Percentiles rank a stretch among this genome's conserved stretches.
Evolutionary conservation across 306 rosid genomes (phyloP).

Genomic region (Astragalus glycyphyllos): DNA sequence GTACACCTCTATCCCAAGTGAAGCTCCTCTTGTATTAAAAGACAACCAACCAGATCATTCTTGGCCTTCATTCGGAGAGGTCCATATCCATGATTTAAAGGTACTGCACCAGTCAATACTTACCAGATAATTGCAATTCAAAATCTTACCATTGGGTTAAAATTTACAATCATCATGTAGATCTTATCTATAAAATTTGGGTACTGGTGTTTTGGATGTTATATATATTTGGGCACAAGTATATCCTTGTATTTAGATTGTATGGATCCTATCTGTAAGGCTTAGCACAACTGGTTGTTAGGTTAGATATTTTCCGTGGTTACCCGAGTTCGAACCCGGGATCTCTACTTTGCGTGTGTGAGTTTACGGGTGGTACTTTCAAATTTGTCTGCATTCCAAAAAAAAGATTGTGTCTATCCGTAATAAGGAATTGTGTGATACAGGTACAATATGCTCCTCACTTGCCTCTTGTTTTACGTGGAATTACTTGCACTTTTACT

Average conservation of each 20-base stretch:
- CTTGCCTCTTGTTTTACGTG: conserved; percentile 79
- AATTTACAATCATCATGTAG: neutral
- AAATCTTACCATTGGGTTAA: neutral
- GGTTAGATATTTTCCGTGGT: too few relatives aligned
- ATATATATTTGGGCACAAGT: neutral
- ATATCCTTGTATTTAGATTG: neutral
- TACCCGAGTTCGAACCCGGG: too few relatives aligned
- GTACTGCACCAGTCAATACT: conserved; percentile 39
- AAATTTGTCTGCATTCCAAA: too few relatives aligned
- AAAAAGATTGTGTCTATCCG: neutral
- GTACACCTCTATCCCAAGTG: conserved; percentile 69
- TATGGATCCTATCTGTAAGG: too few relatives aligned
- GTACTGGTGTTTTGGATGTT: neutral
- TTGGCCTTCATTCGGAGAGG: conserved; percentile 81
- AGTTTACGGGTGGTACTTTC: too few relatives aligned
- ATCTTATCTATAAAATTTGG: neutral
- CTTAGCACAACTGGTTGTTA: too few relatives aligned
- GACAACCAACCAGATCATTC: conserved; percentile 60
- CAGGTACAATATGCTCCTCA: conserved; percentile 91
- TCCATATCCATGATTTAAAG: conserved; percentile 74
- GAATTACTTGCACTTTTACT: conserved; percentile 71
- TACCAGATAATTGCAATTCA: neutral
- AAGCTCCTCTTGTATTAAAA: conserved; percentile 73
- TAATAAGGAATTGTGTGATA: conserved; percentile 4
- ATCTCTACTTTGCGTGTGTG: too few relatives aligned